Evolutionary conservation across 345 rosid genomes (phyloP).

Genomic region (Pistacia vera): DNA sequence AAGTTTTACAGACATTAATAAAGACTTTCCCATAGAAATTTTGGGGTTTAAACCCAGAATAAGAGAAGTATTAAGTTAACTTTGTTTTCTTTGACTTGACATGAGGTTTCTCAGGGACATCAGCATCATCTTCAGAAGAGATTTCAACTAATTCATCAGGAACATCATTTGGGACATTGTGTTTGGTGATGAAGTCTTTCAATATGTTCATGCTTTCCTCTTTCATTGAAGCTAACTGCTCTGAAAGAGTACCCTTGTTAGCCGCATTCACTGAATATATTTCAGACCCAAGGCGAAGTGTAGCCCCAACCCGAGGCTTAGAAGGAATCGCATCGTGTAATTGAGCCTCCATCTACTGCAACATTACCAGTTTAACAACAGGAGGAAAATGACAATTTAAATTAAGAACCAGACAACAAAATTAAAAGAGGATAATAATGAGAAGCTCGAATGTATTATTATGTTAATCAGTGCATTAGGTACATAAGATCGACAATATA

Average conservation of each 20-base stretch:
- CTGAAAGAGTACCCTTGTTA: slow-evolving; percentile 47
- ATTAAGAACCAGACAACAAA: background rate
- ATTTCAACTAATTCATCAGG: slow-evolving; percentile 64
- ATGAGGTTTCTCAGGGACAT: slow-evolving; percentile 37
- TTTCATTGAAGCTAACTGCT: slow-evolving; percentile 74
- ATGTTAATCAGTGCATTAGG: background rate
- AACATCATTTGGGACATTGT: slow-evolving; percentile 76
- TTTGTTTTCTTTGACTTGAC: slow-evolving; percentile 70
- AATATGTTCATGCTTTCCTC: slow-evolving; percentile 73
- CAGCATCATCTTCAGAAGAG: slow-evolving; percentile 54
- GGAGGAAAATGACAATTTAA: background rate
- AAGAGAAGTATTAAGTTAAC: slow-evolving; percentile 34
- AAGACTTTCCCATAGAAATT: background rate
- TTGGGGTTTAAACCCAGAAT: background rate
- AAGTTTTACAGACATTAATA: background rate
- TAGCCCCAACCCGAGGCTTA: slow-evolving; percentile 45
- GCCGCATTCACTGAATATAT: slow-evolving; percentile 44
- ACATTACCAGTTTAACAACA: background rate
- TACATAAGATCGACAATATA: background rate
- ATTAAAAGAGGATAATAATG: background rate
- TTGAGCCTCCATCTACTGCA: slow-evolving; percentile 53
- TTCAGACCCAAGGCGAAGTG: slow-evolving; percentile 70
- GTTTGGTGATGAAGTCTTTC: slow-evolving; percentile 82
- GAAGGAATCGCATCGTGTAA: slow-evolving; percentile 23
- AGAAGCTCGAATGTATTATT: background rate